phyloP scores from a whole-genome alignment of 345 rosid genomes.

The Gossypium stocksii region DNA sequence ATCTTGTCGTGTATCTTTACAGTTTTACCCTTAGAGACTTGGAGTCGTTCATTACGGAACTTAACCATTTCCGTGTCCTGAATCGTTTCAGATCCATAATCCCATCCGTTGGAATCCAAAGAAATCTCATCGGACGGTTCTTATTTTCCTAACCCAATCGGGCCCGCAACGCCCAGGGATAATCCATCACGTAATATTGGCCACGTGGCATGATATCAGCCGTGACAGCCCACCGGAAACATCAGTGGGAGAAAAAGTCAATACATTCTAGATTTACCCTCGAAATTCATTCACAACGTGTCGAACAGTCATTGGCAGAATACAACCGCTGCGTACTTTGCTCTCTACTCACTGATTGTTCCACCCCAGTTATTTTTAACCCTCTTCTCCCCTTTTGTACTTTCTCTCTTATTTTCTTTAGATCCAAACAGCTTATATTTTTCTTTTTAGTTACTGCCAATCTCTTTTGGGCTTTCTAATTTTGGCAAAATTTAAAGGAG shows the following conservation, averaged over 20 bases:
- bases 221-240: conserved; percentile 6
- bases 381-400: neutral
- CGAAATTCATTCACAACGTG: conserved; percentile 31
- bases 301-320: neutral
- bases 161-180: neutral
- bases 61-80: neutral
- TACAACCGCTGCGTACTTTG: conserved; percentile 13
- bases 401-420: conserved; percentile 15
- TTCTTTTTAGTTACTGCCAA: neutral
- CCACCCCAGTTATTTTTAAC: conserved; percentile 33
- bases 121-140: conserved; percentile 7
- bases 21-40: conserved; percentile 10
- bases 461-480: conserved; percentile 14
- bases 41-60: conserved; percentile 15
- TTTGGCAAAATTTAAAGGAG: conserved; percentile 1
- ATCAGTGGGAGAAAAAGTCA: conserved; percentile 11
- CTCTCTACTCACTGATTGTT: conserved; percentile 9
- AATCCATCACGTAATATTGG: neutral
- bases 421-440: conserved; percentile 26
- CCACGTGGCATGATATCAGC: conserved; percentile 24
- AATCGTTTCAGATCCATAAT: conserved; percentile 12
- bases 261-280: conserved; percentile 26
- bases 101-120: neutral
- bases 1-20: neutral
- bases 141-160: neutral